Conservation (phyloP, 208 protist species). For the Acanthamoeba culbertsoni region DNA sequence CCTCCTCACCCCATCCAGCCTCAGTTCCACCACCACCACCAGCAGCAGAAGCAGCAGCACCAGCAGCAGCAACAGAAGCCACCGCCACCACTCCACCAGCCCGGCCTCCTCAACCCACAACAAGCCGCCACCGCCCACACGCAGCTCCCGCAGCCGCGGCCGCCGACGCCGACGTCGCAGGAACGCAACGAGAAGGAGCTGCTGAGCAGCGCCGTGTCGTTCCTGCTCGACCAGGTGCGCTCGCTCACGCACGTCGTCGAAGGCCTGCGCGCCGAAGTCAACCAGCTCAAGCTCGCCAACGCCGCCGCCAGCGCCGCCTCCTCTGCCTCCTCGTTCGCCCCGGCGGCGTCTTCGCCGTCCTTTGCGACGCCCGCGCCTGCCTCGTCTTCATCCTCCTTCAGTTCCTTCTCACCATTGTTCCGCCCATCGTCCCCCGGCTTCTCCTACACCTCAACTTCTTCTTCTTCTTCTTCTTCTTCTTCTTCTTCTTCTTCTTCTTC, state of each 20-base stretch:
- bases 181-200: background rate
- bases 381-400: background rate
- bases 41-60: background rate
- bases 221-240: background rate
- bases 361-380: background rate
- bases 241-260: background rate
- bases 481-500: too few species aligned
- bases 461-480: background rate
- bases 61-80: background rate
- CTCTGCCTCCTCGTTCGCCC: background rate
- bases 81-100: background rate
- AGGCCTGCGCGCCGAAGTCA: background rate
- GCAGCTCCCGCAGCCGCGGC: background rate
- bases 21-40: too few species aligned
- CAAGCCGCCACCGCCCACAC: background rate
- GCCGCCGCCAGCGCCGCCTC: background rate
- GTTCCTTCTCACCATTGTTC: background rate
- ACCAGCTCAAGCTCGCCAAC: background rate
- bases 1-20: too few species aligned
- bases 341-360: background rate
- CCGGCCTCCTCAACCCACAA: background rate
- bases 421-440: too few species aligned
- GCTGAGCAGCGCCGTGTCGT: background rate
- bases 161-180: background rate
- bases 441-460: background rate